phyloP scores from a whole-genome alignment of 2,329 filamentous ascomycete genomes.

The Trichophyton simii region DNA sequence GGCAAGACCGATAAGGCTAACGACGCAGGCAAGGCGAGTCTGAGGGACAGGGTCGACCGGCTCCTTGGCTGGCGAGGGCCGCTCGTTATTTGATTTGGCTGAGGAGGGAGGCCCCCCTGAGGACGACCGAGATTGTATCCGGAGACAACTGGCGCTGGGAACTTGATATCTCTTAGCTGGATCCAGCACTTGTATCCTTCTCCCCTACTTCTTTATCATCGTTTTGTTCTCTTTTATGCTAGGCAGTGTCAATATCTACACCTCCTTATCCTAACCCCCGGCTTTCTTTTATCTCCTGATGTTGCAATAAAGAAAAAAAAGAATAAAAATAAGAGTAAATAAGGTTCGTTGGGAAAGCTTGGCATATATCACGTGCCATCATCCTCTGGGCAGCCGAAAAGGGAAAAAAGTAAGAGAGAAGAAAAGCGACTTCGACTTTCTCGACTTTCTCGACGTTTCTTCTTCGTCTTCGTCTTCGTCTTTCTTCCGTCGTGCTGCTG shows the following conservation, averaged over 20 bases:
- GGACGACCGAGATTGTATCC: background rate
- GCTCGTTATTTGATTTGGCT: background rate
- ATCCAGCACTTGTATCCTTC: background rate
- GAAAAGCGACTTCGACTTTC: background rate
- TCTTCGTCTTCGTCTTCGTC: background rate
- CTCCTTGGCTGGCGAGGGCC: slow-evolving; percentile 9
- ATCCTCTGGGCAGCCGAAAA: background rate
- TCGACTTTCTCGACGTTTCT: background rate
- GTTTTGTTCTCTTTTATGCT: background rate
- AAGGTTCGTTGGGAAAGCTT: slow-evolving; percentile 1
- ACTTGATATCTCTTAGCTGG: background rate
- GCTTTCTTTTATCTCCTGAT: background rate
- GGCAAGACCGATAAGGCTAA: background rate
- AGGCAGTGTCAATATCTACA: no score
- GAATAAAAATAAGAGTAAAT: background rate
- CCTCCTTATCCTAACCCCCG: no score
- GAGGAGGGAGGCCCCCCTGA: background rate
- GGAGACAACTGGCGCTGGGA: background rate
- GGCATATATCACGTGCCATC: background rate
- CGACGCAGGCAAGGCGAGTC: background rate
- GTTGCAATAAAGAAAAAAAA: background rate
- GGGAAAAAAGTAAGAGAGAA: background rate
- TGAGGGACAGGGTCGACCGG: slow-evolving; percentile 10
- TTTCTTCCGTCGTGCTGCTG: background rate
- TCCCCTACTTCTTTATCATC: background rate